These are phyloP conservation scores for Arabidopsis hybrid DNA, from an alignment of 441 rosid genomes.

Conservation along the genomic window DNA sequence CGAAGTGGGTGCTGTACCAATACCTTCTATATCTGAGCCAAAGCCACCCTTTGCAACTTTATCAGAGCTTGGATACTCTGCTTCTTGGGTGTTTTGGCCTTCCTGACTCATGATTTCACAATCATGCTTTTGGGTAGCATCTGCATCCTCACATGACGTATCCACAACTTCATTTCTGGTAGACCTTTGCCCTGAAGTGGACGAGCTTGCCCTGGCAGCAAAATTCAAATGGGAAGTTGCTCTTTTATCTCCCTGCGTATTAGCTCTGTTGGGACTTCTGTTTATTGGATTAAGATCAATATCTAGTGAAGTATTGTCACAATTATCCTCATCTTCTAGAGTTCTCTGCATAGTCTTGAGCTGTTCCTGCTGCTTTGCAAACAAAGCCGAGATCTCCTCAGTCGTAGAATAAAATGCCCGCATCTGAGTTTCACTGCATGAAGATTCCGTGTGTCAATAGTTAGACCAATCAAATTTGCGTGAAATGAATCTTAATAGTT, in stretches of 20 bases:
- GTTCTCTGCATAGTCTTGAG: constrained; percentile 93
- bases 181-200: constrained; percentile 59
- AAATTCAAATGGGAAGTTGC: constrained; percentile 37
- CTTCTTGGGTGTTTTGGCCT: constrained; percentile 80
- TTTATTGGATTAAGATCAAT: constrained; percentile 58
- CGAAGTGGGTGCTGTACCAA: constrained; percentile 60
- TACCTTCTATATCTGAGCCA: constrained; percentile 84
- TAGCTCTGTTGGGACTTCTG: constrained; percentile 41
- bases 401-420: constrained; percentile 97
- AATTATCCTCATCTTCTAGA: constrained; percentile 92
- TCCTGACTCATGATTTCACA: constrained; percentile 80
- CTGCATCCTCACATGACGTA: constrained; percentile 77
- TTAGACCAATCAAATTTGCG: constrained; percentile 24
- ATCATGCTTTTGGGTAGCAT: constrained; percentile 90
- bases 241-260: constrained; percentile 47
- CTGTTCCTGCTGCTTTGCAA: constrained; percentile 96
- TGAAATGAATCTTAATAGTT: constrained; percentile 26
- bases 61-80: constrained; percentile 65
- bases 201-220: constrained; percentile 53
- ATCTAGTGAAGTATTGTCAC: constrained; percentile 77
- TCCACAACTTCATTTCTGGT: constrained; percentile 47
- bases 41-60: constrained; percentile 65
- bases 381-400: constrained; percentile 77
- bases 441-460: constrained; percentile 29
- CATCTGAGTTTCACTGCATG: constrained; percentile 89